Percentiles rank a stretch among this genome's conserved stretches.
phyloP scores from a whole-genome alignment of 2,329 filamentous ascomycete species.

The Trichocomaceae sp. region DNA sequence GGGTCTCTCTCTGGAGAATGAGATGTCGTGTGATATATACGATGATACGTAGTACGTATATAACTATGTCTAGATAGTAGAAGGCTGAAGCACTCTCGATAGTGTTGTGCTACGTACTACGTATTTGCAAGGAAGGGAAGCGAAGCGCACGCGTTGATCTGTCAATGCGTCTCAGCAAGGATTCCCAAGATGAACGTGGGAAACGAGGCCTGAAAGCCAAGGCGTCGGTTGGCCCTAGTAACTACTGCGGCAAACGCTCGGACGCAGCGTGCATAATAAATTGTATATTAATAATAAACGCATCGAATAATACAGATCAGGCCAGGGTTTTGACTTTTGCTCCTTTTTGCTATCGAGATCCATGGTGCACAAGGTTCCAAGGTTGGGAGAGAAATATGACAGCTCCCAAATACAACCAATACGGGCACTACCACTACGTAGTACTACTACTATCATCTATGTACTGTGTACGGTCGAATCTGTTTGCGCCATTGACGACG shows the following conservation, averaged over 20 bases:
- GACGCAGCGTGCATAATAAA: not conserved
- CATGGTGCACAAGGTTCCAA: not conserved
- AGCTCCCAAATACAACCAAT: slow-evolving; percentile 11
- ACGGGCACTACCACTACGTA: not conserved
- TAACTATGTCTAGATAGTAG: no score
- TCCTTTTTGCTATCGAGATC: not conserved
- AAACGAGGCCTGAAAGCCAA: not conserved
- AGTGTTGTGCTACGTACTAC: no score
- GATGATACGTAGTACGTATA: no score
- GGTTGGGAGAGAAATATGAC: slow-evolving; percentile 14
- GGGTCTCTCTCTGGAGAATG: slow-evolving; percentile 3
- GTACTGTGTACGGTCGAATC: no score
- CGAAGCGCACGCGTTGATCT: not conserved
- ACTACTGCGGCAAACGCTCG: slow-evolving; percentile 6
- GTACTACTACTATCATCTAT: no score
- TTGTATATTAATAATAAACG: not conserved
- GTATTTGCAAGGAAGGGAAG: not conserved
- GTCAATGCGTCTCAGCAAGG: slow-evolving; percentile 2
- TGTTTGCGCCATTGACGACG: not conserved
- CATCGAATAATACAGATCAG: slow-evolving; percentile 2
- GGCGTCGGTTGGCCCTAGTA: no score
- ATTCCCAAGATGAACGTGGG: slow-evolving; percentile 2
- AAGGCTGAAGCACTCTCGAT: not conserved
- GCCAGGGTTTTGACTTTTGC: not conserved
- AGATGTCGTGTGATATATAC: no score